A percentile compares a stretch with the other conserved stretches of the same genome.
phyloP scores from a whole-genome alignment of 345 rosid species.

The Corymbia maculata region DNA sequence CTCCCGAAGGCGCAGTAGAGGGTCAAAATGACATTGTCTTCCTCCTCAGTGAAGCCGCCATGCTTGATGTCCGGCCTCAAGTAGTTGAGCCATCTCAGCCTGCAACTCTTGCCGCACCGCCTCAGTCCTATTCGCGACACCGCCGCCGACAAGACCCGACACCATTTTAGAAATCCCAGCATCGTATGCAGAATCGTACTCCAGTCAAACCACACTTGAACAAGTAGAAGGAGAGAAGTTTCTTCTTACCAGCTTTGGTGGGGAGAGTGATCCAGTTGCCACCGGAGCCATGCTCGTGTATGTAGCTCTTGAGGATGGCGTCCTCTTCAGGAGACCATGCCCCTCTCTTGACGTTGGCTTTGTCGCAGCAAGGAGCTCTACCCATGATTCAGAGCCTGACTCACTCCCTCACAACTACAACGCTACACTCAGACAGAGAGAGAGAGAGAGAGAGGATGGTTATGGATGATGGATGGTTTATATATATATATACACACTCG shows the following conservation, averaged over 20 bases:
- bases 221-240: not conserved
- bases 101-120: constrained; percentile 77
- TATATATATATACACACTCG: not conserved
- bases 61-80: constrained; percentile 64
- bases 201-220: not conserved
- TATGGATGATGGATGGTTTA: not conserved
- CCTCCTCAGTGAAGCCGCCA: constrained; percentile 64
- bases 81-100: constrained; percentile 81
- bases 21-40: constrained; percentile 47
- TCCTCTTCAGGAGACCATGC: constrained; percentile 42
- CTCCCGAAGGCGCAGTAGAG: constrained; percentile 53
- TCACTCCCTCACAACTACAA: not conserved
- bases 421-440: not conserved
- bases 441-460: not conserved
- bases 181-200: not conserved
- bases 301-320: constrained; percentile 10
- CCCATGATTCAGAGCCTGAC: constrained; percentile 9
- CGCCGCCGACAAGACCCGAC: not conserved
- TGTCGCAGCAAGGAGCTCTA: constrained; percentile 38
- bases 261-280: constrained; percentile 35
- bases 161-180: not conserved
- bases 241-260: constrained; percentile 14
- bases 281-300: constrained; percentile 10
- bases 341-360: constrained; percentile 29
- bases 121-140: constrained; percentile 26